phyloP scores from a whole-genome alignment of 768 basidiomycete genomes.

The Trametes meyenii region DNA sequence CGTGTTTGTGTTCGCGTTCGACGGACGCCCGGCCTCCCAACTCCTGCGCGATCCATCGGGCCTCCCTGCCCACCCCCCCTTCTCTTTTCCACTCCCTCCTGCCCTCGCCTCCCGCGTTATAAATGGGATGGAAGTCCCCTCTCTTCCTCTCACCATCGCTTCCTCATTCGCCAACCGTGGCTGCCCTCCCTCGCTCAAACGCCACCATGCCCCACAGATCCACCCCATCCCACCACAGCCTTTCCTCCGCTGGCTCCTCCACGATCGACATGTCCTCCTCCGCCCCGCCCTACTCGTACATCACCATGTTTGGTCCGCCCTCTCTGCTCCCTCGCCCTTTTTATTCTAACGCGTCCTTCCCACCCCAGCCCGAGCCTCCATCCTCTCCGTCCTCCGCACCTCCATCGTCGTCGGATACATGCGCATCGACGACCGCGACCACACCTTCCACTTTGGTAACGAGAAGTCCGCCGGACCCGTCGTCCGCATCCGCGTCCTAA shows the following conservation, averaged over 20 bases:
- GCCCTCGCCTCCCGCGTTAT: conserved; percentile 3
- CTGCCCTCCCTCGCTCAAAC: conserved; percentile 13
- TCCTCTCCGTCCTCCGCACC: conserved; percentile 29
- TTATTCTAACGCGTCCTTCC: too few relatives aligned
- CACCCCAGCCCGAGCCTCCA: conserved; percentile 31
- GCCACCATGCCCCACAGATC: conserved; percentile 20
- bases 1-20: too few relatives aligned
- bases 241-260: conserved; percentile 14
- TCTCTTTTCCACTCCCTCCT: neutral
- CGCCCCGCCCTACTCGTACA: conserved; percentile 13
- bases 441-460: conserved; percentile 31
- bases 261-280: conserved; percentile 2
- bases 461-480: conserved; percentile 8
- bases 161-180: conserved; percentile 9
- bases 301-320: conserved; percentile 11
- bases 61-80: neutral
- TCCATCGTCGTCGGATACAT: conserved; percentile 32
- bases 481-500: conserved; percentile 33
- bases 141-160: neutral
- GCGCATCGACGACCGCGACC: conserved; percentile 33
- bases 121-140: conserved; percentile 5
- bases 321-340: neutral
- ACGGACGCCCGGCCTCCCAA: too few relatives aligned
- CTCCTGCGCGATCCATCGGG: neutral
- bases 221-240: conserved; percentile 11